Evolutionary conservation across 1,284 basidiomycete species (phyloP), one percentile per base, ranked within the genome.

Genomic region (Apiotrichum montevideense): DNA sequence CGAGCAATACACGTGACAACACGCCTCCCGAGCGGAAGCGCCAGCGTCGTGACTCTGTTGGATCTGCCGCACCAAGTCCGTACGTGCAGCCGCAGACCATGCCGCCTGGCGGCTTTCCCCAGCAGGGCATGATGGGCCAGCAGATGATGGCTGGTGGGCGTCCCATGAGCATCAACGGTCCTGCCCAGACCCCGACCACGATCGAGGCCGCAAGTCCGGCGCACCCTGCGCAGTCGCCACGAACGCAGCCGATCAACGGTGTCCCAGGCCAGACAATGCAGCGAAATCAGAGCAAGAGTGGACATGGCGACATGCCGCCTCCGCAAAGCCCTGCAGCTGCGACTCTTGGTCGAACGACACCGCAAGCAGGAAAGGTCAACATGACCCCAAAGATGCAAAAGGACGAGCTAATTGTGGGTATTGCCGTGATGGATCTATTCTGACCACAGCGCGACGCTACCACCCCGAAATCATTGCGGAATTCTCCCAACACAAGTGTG

Each of bases 1-100:
- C 42, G 15, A 34, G 49, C 33, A 32, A 49, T 29, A 39, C 33
- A 44, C 58, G 61, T 9, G 64, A 61, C 15, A 60, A 62, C 49
- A 68, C 71, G 14, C 70, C 71, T 1, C 71, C 71, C n/a, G 70
- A 69, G 2, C 64, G 68, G 11, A 73, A 73, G 56, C 60, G 70
- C 34, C 65, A 66, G 63, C 59, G 71, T 6, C 58, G 68, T 15
- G 71, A 71, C 57, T 72, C 71, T 39, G 37, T 13, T 14, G 71
- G 70, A 2, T 66, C 61, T 14, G 66, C 69, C 0, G 69, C 69
- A 0, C 66, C 69, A 11, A 67, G 65, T 44, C 62, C 62, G 11
- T 56, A 66, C 66, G 35, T 71, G 58, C 63, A 62, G 63, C 47
- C 57, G 51, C 59, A 62, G 56, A 56, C 53, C 49, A 49, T 55